Conservation (phyloP, 1,284 basidiomycete species). For the Sanghuangporus weigelae region DNA sequence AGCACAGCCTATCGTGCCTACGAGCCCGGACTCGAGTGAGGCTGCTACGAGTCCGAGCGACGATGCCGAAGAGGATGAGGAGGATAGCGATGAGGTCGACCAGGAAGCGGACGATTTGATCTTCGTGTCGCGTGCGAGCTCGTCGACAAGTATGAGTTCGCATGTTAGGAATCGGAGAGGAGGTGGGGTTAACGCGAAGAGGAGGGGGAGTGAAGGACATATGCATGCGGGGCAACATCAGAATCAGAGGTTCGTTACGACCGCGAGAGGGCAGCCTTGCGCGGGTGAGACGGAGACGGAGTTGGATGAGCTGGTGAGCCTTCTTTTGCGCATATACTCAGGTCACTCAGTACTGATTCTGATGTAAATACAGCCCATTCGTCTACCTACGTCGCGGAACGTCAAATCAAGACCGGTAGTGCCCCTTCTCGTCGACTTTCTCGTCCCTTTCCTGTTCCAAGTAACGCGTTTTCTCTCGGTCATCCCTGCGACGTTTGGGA, state of each 20-base stretch:
- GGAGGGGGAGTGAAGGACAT: not conserved
- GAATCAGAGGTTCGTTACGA: slow-evolving; percentile 46
- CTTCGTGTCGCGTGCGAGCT: not conserved
- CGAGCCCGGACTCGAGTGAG: not conserved
- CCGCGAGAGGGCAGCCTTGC: slow-evolving; percentile 51
- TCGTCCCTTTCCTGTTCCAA: slow-evolving; percentile 40
- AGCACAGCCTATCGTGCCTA: not conserved
- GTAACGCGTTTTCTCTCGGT: slow-evolving; percentile 59
- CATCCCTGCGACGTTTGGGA: slow-evolving; percentile 65
- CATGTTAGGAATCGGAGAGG: not conserved
- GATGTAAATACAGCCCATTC: slow-evolving; percentile 23
- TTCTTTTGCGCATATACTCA: slow-evolving; percentile 6
- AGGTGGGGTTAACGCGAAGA: not conserved
- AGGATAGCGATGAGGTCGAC: not conserved
- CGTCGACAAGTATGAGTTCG: not conserved
- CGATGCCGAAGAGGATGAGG: slow-evolving; percentile 2
- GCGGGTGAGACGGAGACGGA: slow-evolving; percentile 78
- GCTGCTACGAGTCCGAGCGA: slow-evolving; percentile 2
- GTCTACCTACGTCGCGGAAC: slow-evolving; percentile 17
- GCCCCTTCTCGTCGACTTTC: slow-evolving; percentile 6
- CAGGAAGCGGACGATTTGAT: slow-evolving; percentile 3
- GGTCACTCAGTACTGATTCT: not conserved
- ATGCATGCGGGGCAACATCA: slow-evolving; percentile 22
- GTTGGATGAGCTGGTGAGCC: slow-evolving; percentile 64
- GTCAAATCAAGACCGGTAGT: slow-evolving; percentile 5